Base-by-base conservation (phyloP, 805 yeast species). In the Candida gorgasii region DNA sequence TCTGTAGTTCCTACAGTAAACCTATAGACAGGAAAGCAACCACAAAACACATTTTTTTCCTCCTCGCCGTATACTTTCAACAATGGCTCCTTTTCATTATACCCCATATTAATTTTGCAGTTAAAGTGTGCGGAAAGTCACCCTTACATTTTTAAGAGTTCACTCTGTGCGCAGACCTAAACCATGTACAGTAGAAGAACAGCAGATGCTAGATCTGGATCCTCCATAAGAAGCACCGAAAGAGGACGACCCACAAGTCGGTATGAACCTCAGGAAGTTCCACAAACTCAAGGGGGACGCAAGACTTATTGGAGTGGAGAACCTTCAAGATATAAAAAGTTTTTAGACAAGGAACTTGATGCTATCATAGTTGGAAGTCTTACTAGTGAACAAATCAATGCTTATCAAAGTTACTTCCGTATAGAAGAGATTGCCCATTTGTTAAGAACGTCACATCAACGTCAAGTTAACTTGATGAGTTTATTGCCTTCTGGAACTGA, bases 361-460 rank as follows among this genome's bases (percentile, higher is more conserved):
- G 57, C 67, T 2, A 65, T 71, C 42, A 65, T 71, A 42, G 61
- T 68, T 3, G 76, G 76, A 20, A 73, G 69, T 46, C 49, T 71
- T 33, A 71, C 76, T 14, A 69, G 60, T 42, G 99, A 93, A 59
- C 98, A 93, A 58, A 65, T 84, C 12, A 87, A 84, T 30, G 80
- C 86, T 0, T 80, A 89, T 73, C 80, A 82, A 57, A 73, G 80
- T 22, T 69, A 79, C 50, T 78, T 81, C 48, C 69, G 98, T 39
- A 81, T 92, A 28, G 88, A 86, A 46, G 98, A 92, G 58, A 81
- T 92, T 43, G 76, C 89, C 0, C 72, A 75, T 24, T 69, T 78
- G 44, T 62, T 92, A 30, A 57, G 73, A 36, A 43, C 40, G 7
- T 53, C 72, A 7, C 59, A 58, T 18, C 56, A 54, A 28, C 58